Conservation (phyloP, 169 alveolate genomes). For the Eimeria zaria region DNA sequence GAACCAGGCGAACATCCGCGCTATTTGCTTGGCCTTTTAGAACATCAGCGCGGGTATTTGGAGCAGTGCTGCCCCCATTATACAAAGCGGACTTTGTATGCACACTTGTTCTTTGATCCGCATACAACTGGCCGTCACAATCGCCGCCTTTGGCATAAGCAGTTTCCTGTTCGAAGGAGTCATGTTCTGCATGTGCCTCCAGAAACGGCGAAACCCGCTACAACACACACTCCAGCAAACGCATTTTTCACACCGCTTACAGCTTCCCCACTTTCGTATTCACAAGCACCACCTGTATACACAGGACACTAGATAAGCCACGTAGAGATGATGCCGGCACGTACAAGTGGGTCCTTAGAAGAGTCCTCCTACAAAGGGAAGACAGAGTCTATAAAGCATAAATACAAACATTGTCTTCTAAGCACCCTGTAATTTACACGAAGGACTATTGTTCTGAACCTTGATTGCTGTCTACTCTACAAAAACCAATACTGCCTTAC, state of each 20-base stretch:
- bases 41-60: background rate
- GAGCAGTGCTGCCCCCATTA: background rate
- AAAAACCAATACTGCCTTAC: slow-evolving; percentile 21
- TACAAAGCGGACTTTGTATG: background rate
- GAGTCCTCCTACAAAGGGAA: too few species aligned
- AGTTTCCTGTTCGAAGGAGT: background rate
- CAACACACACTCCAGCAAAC: background rate
- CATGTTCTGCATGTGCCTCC: background rate
- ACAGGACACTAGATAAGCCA: background rate
- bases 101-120: background rate
- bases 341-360: background rate
- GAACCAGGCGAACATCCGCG: background rate
- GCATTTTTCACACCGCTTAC: background rate
- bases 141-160: background rate
- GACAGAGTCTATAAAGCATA: too few species aligned
- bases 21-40: background rate
- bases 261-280: background rate
- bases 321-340: background rate
- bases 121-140: background rate
- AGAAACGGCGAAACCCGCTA: background rate
- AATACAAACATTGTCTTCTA: background rate
- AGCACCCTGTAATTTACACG: background rate
- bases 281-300: background rate
- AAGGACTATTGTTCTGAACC: too few species aligned
- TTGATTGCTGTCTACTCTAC: too few species aligned